Percentiles rank a stretch among this genome's conserved stretches.
These are phyloP conservation scores for Ammopiptanthus mongolicus DNA, from an alignment of 306 rosid genomes.

Conservation along the genomic window DNA sequence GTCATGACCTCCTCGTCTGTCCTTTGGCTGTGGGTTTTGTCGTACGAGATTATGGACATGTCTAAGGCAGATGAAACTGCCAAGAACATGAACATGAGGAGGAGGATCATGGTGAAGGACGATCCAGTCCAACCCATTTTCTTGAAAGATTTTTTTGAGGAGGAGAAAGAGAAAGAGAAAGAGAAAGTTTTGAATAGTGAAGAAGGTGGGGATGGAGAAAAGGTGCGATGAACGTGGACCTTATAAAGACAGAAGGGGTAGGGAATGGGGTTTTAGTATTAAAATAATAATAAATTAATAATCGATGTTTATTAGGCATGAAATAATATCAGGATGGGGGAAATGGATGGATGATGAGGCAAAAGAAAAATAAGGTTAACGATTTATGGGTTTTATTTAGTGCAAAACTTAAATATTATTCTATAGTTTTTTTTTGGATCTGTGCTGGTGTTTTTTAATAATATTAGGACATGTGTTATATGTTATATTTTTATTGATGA, in stretches of 20 bases:
- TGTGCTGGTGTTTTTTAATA: no score
- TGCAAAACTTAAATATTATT: no score
- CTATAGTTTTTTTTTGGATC: no score
- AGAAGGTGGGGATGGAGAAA: background rate
- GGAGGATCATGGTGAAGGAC: constrained; percentile 9
- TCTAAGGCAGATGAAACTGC: constrained; percentile 53
- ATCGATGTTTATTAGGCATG: constrained; percentile 1
- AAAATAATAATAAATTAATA: background rate
- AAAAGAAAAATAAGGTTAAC: background rate
- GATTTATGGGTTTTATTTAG: background rate
- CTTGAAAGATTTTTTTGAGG: background rate
- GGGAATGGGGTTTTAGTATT: background rate
- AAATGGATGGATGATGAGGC: background rate
- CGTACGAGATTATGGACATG: constrained; percentile 70
- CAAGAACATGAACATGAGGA: constrained; percentile 33
- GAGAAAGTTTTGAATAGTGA: background rate
- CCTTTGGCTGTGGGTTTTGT: constrained; percentile 32
- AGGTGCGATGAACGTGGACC: constrained; percentile 26
- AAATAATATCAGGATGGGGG: background rate
- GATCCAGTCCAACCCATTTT: constrained; percentile 48
- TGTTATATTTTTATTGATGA: no score
- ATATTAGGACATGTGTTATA: no score
- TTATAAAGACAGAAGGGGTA: constrained; percentile 28
- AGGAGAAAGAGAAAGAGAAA: background rate
- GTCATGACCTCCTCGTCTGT: constrained; percentile 54